Percentiles rank a stretch among this genome's conserved stretches.
Conservation (phyloP, 2,329 filamentous ascomycete genomes). For the Ophiostoma triangulosporum region DNA sequence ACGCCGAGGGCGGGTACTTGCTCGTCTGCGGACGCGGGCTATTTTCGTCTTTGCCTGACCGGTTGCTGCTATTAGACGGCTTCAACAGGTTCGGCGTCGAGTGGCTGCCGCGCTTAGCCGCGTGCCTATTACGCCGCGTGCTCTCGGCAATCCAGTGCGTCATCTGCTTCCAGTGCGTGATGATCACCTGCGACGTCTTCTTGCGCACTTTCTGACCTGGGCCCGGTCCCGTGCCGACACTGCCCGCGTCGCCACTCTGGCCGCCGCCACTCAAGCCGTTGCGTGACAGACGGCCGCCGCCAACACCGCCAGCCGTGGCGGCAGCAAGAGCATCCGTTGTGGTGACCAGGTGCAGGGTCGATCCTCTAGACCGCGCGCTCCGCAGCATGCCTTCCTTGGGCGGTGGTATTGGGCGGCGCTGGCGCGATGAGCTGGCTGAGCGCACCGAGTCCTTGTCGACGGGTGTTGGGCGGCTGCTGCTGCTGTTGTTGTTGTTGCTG, state of each 20-base stretch:
- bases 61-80: conserved; percentile 26
- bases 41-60: conserved; percentile 29
- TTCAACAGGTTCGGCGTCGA: conserved; percentile 48
- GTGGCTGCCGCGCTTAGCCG: conserved; percentile 37
- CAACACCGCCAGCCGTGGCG: conserved; percentile 17
- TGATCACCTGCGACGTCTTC: conserved; percentile 44
- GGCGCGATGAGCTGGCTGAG: conserved; percentile 63
- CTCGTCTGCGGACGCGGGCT: conserved; percentile 48
- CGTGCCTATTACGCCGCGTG: conserved; percentile 35
- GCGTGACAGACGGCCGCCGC: background rate
- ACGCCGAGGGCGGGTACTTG: conserved; percentile 35
- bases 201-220: conserved; percentile 36
- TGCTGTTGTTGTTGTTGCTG: background rate
- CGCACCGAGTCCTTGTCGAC: conserved; percentile 68
- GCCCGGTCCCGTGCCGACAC: conserved; percentile 17
- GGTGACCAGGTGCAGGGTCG: conserved; percentile 75
- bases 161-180: conserved; percentile 50
- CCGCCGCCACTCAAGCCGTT: background rate
- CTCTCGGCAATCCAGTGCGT: conserved; percentile 50
- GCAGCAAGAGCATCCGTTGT: conserved; percentile 38
- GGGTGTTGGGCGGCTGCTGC: conserved; percentile 53
- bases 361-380: conserved; percentile 62
- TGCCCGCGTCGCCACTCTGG: conserved; percentile 7
- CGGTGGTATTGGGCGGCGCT: conserved; percentile 63
- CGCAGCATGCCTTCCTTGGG: conserved; percentile 66